Conservation (phyloP, 2,329 filamentous ascomycete species). For the Calonectria pseudoturangicola region DNA sequence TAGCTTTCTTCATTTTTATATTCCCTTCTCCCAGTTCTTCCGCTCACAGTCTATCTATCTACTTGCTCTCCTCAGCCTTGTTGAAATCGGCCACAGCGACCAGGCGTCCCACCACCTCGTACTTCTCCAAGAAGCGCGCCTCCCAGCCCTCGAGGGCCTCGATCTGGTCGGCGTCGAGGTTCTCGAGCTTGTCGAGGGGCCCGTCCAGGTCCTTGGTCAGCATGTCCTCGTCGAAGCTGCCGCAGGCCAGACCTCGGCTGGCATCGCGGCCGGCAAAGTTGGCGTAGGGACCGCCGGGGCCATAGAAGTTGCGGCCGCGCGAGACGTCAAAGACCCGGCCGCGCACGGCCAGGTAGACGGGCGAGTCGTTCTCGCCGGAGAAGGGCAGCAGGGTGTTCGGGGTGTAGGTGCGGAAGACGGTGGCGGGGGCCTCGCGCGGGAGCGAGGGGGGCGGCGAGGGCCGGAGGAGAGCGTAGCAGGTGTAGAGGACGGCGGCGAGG, state of each 20-base stretch:
- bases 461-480: conserved; percentile 73
- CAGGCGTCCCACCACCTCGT: conserved; percentile 92
- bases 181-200: conserved; percentile 85
- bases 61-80: conserved; percentile 42
- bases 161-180: conserved; percentile 83
- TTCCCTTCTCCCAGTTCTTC: too few species aligned
- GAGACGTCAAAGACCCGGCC: conserved; percentile 94
- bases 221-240: conserved; percentile 97
- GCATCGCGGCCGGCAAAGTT: conserved; percentile 98
- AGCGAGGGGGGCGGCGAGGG: conserved; percentile 68
- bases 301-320: conserved; percentile 93
- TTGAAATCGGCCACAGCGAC: conserved; percentile 71
- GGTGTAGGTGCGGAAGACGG: conserved; percentile 82
- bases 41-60: conserved; percentile 32
- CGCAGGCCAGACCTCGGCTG: conserved; percentile 88
- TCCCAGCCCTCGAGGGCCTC: conserved; percentile 94
- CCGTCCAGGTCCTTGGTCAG: conserved; percentile 92
- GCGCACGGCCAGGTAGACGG: conserved; percentile 93
- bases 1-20: neutral
- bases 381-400: conserved; percentile 88
- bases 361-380: conserved; percentile 83
- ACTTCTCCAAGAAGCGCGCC: conserved; percentile 94
- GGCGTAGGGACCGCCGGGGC: conserved; percentile 93
- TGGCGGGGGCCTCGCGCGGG: conserved; percentile 72
- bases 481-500: conserved; percentile 73